Evolutionary conservation across 805 yeast species (phyloP).

Genomic region (Clavispora santaluciae): DNA sequence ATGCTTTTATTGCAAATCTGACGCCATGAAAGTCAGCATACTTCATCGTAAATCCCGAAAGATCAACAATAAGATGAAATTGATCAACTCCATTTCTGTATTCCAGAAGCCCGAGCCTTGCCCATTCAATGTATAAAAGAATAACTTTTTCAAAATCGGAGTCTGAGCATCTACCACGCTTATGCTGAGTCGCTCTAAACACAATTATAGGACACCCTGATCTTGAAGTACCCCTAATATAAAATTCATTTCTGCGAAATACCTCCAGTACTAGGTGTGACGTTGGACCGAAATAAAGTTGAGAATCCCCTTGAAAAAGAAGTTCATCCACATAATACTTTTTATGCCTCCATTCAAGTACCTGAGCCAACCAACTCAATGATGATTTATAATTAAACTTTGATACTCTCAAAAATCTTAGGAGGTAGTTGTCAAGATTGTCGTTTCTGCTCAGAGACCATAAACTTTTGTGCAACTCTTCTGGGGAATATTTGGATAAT

Average conservation of each 20-base stretch:
- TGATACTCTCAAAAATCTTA: conserved; percentile 6
- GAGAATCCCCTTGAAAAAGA: conserved; percentile 8
- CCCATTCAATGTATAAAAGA: conserved; percentile 8
- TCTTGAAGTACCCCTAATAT: conserved; percentile 4
- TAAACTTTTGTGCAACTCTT: conserved; percentile 11
- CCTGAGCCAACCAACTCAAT: conserved; percentile 7
- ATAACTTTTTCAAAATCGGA: conserved; percentile 7
- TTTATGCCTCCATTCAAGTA: conserved; percentile 10
- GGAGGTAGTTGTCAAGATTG: conserved; percentile 7
- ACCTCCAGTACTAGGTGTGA: conserved; percentile 3
- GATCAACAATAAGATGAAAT: conserved; percentile 9
- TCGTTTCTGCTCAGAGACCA: conserved; percentile 11
- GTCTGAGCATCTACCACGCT: conserved; percentile 6
- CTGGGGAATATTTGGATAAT: conserved; percentile 5
- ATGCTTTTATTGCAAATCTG: conserved; percentile 6
- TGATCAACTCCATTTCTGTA: conserved; percentile 6
- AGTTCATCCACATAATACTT: conserved; percentile 5
- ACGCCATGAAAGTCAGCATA: conserved; percentile 12
- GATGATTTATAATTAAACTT: conserved; percentile 5
- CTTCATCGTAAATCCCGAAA: conserved; percentile 10
- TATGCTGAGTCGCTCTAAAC: conserved; percentile 5
- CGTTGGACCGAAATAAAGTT: conserved; percentile 2
- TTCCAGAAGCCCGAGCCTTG: conserved; percentile 6
- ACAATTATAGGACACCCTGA: conserved; percentile 6
- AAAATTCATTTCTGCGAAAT: conserved; percentile 6